Percentiles rank a stretch among this genome's conserved stretches.
Conservation (phyloP, 805 yeast genomes). For the Kazachstania viticola region DNA sequence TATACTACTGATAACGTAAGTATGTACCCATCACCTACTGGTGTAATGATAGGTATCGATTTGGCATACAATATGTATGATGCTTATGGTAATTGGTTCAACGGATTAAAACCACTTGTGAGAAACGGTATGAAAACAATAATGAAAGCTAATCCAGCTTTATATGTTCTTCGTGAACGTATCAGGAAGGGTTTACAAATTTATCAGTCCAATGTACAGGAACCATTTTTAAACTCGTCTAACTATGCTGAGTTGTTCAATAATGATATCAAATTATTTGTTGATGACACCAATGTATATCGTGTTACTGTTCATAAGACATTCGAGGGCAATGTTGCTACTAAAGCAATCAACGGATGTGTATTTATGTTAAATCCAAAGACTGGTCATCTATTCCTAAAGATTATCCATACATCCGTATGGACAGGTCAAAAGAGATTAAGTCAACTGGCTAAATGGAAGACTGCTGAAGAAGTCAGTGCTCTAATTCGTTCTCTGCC, state of each 20-base stretch:
- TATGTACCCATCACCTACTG: slow-evolving; percentile 86
- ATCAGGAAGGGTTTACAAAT: slow-evolving; percentile 88
- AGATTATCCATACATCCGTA: slow-evolving; percentile 84
- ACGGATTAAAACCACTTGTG: slow-evolving; percentile 81
- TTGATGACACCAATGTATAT: slow-evolving; percentile 92
- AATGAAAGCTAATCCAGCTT: slow-evolving; percentile 89
- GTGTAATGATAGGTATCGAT: slow-evolving; percentile 82
- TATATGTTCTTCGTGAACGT: slow-evolving; percentile 84
- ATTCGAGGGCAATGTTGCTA: slow-evolving; percentile 82
- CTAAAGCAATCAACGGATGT: slow-evolving; percentile 90
- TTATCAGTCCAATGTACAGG: slow-evolving; percentile 88
- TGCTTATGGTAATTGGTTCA: slow-evolving; percentile 96
- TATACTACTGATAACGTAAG: slow-evolving; percentile 82
- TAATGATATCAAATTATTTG: slow-evolving; percentile 69
- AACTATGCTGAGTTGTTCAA: slow-evolving; percentile 86
- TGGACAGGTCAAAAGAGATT: slow-evolving; percentile 96
- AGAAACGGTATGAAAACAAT: slow-evolving; percentile 88
- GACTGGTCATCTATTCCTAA: slow-evolving; percentile 80
- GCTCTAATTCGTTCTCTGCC: slow-evolving; percentile 83
- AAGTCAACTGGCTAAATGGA: slow-evolving; percentile 93
- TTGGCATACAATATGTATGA: slow-evolving; percentile 92
- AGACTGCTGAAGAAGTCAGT: slow-evolving; percentile 94
- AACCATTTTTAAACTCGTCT: slow-evolving; percentile 76
- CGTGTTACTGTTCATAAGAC: slow-evolving; percentile 87
- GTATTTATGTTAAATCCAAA: slow-evolving; percentile 82